A percentile compares a stretch with the other conserved stretches of the same genome.
Evolutionary conservation across 306 rosid genomes (phyloP).

Genomic region (Gillenia trifoliata): DNA sequence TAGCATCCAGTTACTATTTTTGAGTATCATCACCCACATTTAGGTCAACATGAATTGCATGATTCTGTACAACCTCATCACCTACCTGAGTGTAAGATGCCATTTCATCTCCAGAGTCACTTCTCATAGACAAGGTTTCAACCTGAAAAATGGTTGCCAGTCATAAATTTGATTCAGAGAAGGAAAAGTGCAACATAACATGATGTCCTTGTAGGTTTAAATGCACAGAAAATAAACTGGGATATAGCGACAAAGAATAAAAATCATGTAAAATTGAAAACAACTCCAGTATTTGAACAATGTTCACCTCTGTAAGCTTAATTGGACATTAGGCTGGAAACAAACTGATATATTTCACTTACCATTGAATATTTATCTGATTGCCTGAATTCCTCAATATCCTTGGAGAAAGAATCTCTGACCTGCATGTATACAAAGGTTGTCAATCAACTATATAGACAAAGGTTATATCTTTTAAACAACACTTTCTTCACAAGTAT

Average conservation of each 20-base stretch:
- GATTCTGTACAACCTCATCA: slow-evolving; percentile 30
- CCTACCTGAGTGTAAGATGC: slow-evolving; percentile 34
- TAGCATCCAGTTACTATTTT: slow-evolving; percentile 28
- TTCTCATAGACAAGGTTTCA: slow-evolving; percentile 43
- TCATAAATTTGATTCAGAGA: slow-evolving; percentile 6
- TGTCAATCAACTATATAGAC: slow-evolving; percentile 16
- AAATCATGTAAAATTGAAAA: not conserved
- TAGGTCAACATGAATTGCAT: slow-evolving; percentile 25
- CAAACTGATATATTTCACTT: slow-evolving; percentile 19
- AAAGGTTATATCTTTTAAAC: slow-evolving; percentile 17
- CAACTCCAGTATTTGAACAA: not conserved
- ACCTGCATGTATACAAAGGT: slow-evolving; percentile 29
- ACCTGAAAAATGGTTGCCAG: slow-evolving; percentile 38
- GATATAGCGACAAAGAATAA: not conserved
- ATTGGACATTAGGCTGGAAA: slow-evolving; percentile 3
- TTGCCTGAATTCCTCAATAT: slow-evolving; percentile 34
- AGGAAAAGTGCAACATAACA: not conserved
- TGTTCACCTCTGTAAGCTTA: not conserved
- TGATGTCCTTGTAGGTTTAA: not conserved
- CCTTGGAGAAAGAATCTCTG: slow-evolving; percentile 40
- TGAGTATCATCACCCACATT: slow-evolving; percentile 14
- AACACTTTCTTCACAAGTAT: slow-evolving; percentile 2
- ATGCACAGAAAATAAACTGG: not conserved
- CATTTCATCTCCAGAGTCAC: slow-evolving; percentile 53
- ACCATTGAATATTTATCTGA: slow-evolving; percentile 47